Evolutionary conservation across 441 rosid species (phyloP).

Genomic region (Pelargonium cotyledonis): DNA sequence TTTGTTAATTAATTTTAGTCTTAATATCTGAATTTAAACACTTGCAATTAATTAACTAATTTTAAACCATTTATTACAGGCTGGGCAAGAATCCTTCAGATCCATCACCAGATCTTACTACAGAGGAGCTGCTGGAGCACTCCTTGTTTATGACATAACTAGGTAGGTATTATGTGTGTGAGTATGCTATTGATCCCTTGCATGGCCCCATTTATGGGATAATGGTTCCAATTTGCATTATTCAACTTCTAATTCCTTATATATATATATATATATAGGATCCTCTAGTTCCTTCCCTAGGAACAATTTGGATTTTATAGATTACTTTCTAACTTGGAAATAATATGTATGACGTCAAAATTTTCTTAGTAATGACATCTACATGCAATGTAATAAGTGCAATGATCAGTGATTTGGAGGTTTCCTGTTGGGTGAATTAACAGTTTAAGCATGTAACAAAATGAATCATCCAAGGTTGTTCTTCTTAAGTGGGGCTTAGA

Average conservation of each 20-base stretch:
- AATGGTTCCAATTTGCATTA: too few relatives aligned
- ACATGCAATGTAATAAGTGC: not conserved
- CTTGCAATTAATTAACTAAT: not conserved
- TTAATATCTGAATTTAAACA: not conserved
- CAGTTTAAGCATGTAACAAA: too few relatives aligned
- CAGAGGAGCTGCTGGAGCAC: conserved; percentile 78
- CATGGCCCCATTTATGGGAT: too few relatives aligned
- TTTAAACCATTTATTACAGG: conserved; percentile 29
- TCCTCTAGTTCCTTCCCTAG: too few relatives aligned
- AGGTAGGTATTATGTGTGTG: conserved; percentile 29
- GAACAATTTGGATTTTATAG: not conserved
- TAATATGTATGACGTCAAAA: not conserved
- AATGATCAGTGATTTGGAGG: not conserved
- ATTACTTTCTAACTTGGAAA: not conserved
- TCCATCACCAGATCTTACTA: conserved; percentile 71
- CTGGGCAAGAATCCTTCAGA: conserved; percentile 77
- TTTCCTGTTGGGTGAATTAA: not conserved
- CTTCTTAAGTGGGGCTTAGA: too few relatives aligned
- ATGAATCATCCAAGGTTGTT: too few relatives aligned
- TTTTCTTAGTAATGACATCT: not conserved
- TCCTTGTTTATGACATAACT: conserved; percentile 67
- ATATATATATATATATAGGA: not conserved
- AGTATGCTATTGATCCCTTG: too few relatives aligned
- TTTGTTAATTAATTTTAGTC: not conserved
- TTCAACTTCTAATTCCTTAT: too few relatives aligned